Base-by-base conservation (phyloP, 2,329 filamentous ascomycete genomes). In the Cercospora beticola region DNA sequence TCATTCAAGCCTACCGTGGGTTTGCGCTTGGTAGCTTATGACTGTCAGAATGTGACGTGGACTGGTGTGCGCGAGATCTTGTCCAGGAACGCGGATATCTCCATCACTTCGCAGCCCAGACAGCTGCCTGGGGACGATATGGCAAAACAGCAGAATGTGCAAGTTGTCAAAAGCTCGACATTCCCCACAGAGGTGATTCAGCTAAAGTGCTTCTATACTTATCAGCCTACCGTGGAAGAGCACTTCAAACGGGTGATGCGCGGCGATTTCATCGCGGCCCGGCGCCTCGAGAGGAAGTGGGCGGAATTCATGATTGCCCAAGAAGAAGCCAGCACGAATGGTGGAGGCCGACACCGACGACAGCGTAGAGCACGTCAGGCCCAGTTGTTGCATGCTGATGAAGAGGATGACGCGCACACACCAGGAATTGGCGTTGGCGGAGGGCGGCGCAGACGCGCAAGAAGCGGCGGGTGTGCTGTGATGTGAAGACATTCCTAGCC, bases 141-240 rank as follows among this genome's bases (percentile, higher is more conserved):
- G 54, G n/a, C 69, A 14, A 43, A 64, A 9, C 66, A 64, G 31
- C 71, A 73, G n/a, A 72, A 75, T 12, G 72, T 78, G 23, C 73
- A 76, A 63, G 71, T 77, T 64, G 70, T 75, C 7, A 73, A 74
- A 60, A 75, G 71, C 60, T 71, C 84, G 9, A 86, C 86, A 0
- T 94, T 90, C 74, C 92, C 93, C 0, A 87, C 88, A 0, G 90
- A 97, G 77, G 88, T 96, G 67, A 93, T 98, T 68, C 85, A 89
- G 5, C 85, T 98, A 54, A 97, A 97, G 80, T 97, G 93, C 80
- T 98, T 94, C 82, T 97, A 97, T 79, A 93, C 91, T 52, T 97
- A 92, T 88, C 94, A 98, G 81, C 92, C 92, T 82, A 97, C 93
- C 0, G 93, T 97, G 4, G 91, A 97, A 73, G 93, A 97, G 79